These are phyloP conservation scores for Elongisporangium prolatum DNA, from an alignment of 352 stramenopile species.

Conservation along the genomic window DNA sequence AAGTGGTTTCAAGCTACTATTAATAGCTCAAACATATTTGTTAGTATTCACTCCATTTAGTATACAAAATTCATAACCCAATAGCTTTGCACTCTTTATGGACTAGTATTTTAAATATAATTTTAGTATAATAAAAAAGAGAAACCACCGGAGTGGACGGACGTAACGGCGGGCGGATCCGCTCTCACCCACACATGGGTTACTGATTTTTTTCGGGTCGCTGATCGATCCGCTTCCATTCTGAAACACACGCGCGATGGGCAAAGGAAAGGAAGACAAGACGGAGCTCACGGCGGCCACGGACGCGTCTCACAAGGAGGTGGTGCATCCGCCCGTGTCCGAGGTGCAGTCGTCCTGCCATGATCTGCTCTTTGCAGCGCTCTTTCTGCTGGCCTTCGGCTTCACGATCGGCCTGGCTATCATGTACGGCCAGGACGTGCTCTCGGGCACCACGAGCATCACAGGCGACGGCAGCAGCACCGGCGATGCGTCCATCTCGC, in stretches of 20 bases:
- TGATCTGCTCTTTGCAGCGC: slow-evolving; percentile 19
- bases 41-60: background rate
- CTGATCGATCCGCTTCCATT: background rate
- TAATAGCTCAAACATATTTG: background rate
- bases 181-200: background rate
- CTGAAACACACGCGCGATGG: slow-evolving; percentile 3
- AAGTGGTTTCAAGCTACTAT: background rate
- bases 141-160: background rate
- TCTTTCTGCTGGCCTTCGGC: slow-evolving; percentile 19
- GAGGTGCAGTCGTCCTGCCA: slow-evolving; percentile 19
- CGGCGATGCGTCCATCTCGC: background rate
- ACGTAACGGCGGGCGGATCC: background rate
- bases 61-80: too few relatives aligned
- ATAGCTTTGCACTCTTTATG: too few relatives aligned
- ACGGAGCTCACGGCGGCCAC: slow-evolving; percentile 2
- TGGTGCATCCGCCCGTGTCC: slow-evolving; percentile 15
- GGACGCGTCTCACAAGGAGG: slow-evolving; percentile 7
- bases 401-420: slow-evolving; percentile 17
- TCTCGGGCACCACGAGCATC: slow-evolving; percentile 3
- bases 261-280: slow-evolving; percentile 2
- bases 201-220: background rate
- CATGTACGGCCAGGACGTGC: slow-evolving; percentile 22
- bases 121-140: too few relatives aligned
- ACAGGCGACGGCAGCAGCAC: background rate
- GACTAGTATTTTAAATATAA: too few relatives aligned